Conservation (phyloP, 257 asterid genomes). For the Scutellaria barbata region DNA sequence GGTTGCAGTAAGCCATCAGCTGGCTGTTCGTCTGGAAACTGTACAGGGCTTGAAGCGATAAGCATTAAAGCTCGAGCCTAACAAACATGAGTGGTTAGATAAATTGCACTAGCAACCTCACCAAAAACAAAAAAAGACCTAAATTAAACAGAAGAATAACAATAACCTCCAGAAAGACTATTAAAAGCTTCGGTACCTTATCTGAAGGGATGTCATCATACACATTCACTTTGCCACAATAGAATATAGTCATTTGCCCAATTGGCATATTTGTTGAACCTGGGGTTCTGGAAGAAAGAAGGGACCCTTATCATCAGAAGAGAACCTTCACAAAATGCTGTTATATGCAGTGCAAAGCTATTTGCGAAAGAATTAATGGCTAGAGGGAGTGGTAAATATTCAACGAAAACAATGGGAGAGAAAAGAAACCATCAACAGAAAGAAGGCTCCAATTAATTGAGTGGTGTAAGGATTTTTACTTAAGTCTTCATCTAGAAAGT, state of each 20-base stretch:
- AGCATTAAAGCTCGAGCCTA: conserved; percentile 84
- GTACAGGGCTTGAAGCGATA: conserved; percentile 80
- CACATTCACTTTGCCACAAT: conserved; percentile 88
- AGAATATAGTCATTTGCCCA: conserved; percentile 94
- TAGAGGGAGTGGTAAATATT: background rate
- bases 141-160: conserved; percentile 5
- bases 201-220: conserved; percentile 82
- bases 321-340: conserved; percentile 17
- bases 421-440: background rate
- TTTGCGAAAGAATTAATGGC: background rate
- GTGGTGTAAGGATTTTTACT: background rate
- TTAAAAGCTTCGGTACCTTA: conserved; percentile 62
- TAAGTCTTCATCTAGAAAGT: background rate
- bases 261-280: conserved; percentile 48
- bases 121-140: conserved; percentile 7
- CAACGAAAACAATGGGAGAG: background rate
- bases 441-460: conserved; percentile 11
- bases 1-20: conserved; percentile 59
- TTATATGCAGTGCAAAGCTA: conserved; percentile 19
- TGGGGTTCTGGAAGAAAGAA: conserved; percentile 54
- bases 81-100: conserved; percentile 28
- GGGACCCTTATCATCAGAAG: conserved; percentile 23
- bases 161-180: conserved; percentile 18
- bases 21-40: conserved; percentile 59
- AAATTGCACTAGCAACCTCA: conserved; percentile 10